Base-by-base conservation (phyloP, 352 stramenopile genomes). In the Phytophthora rubi region DNA sequence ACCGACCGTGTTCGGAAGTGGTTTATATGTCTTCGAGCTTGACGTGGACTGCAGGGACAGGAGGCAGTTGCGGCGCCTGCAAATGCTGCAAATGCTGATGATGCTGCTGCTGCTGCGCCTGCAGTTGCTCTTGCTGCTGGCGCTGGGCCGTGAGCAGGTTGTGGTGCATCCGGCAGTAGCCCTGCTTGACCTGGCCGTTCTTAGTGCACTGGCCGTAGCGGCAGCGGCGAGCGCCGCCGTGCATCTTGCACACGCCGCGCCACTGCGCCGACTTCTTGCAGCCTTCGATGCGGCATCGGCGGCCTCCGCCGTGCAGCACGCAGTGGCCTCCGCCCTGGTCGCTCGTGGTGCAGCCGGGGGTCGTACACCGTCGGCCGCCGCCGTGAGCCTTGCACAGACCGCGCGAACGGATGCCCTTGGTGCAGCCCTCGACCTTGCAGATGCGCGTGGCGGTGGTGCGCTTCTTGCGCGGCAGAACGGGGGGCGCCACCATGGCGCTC, bases 321-420 rank as follows among this genome's bases (percentile, higher is more conserved):
- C 89, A 97, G 74, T 94, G 86, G 15, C 89, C 89, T 9, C 89
- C 89, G 32, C 89, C 89, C 58, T 97, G 90, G 72, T 97, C 89
- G 58, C 85, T 93, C 1, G 89, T 95, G 1, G 82, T 90, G 66
- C 89, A 97, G 0, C 85, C 87, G 0, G 85, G 84, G 0, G 88
- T 93, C 32, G 80, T 89, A 69, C 89, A 97, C 4, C 83, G 85
- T 2, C 88, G 86, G n/a, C 88, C 88, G 35, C 88, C 88, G 55
- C 88, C 88, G 73, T 95, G 88, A 1, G 88, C 88, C 63, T 96
- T 96, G 77, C 88, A 96, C 23, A 95, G 66, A 0, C 89, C 89
- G 0, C 89, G 77, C 52, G 87, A 95, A 0, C 88, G 88, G 44
- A 95, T 92, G 37, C 86, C 85, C 49, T 92, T 91, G 59, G 75